A percentile compares a stretch with the other conserved stretches of the same genome.
phyloP scores from a whole-genome alignment of 768 basidiomycete genomes.

The Russula brevipes region DNA sequence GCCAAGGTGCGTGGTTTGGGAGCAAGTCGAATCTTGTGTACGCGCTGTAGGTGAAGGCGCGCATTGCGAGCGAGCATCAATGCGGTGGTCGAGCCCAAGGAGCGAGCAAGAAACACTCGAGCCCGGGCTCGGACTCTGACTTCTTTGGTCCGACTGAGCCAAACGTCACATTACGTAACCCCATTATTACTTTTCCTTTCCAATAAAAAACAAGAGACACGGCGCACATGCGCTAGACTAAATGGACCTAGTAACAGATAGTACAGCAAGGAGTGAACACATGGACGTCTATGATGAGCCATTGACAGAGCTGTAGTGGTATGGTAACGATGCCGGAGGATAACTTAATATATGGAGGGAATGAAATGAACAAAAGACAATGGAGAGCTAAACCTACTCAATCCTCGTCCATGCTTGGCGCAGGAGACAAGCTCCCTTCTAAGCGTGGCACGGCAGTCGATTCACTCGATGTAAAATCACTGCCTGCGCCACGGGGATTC shows the following conservation, averaged over 20 bases:
- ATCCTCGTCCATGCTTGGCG: constrained; percentile 36
- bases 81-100: not conserved
- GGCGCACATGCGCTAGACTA: not conserved
- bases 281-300: constrained; percentile 13
- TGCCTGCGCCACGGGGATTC: constrained; percentile 12
- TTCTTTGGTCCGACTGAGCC: too few relatives aligned
- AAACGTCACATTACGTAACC: too few relatives aligned
- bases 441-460: constrained; percentile 32
- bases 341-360: constrained; percentile 17
- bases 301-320: constrained; percentile 16
- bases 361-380: constrained; percentile 21
- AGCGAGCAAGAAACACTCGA: too few relatives aligned
- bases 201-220: not conserved
- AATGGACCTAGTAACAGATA: constrained; percentile 3
- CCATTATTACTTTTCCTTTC: not conserved
- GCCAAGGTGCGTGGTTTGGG: constrained; percentile 24
- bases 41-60: constrained; percentile 14
- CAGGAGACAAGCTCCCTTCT: constrained; percentile 43
- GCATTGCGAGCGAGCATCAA: constrained; percentile 26
- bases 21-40: not conserved
- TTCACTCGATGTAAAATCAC: constrained; percentile 22
- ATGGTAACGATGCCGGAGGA: constrained; percentile 16
- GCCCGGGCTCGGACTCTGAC: too few relatives aligned
- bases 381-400: not conserved
- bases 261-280: constrained; percentile 9